Conservation (phyloP, 768 basidiomycete genomes). For the Infundibulicybe gibba region DNA sequence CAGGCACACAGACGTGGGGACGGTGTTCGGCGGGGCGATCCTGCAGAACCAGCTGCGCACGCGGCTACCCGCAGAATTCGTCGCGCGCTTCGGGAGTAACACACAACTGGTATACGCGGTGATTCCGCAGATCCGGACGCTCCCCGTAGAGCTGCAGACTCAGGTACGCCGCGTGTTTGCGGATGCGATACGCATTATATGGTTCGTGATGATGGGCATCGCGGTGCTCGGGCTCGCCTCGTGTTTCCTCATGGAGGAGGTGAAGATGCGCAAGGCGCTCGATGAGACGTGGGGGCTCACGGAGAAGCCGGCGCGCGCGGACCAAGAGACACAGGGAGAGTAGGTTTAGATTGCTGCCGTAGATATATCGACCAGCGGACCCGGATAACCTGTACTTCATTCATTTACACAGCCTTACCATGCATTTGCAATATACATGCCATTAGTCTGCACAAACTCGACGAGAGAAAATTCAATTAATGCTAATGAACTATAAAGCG, state of each 20-base stretch:
- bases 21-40: constrained; percentile 45
- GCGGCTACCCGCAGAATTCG: constrained; percentile 34
- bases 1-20: constrained; percentile 40
- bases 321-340: no score
- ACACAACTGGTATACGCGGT: constrained; percentile 40
- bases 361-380: no score
- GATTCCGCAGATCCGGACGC: constrained; percentile 35
- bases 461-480: no score
- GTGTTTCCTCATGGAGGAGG: constrained; percentile 2
- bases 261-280: constrained; percentile 1
- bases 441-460: no score
- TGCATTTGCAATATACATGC: no score
- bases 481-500: no score
- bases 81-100: constrained; percentile 28
- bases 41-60: constrained; percentile 46
- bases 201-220: constrained; percentile 7
- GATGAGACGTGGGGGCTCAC: constrained; percentile 1
- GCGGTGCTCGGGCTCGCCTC: constrained; percentile 4
- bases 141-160: constrained; percentile 24
- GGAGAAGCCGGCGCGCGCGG: no score
- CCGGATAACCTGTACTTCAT: no score
- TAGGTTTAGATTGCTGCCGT: no score
- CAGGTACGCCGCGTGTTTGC: constrained; percentile 11
- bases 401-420: no score
- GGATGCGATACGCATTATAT: constrained; percentile 6